phyloP scores from a whole-genome alignment of 1,284 basidiomycete genomes.

The Irpex sp. region DNA sequence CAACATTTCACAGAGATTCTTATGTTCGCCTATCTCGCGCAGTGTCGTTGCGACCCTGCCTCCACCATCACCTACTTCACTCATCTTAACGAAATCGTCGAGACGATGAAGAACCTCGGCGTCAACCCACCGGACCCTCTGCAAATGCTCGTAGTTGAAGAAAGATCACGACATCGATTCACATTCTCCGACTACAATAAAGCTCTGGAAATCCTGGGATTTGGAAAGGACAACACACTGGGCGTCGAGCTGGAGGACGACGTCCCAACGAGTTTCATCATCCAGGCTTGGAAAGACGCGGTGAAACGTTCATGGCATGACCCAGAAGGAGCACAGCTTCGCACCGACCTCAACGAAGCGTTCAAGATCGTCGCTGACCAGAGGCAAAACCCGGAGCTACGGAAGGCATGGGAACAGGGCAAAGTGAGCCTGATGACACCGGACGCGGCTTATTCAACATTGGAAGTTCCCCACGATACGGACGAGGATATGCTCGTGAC shows the following conservation, averaged over 20 bases:
- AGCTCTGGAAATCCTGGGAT: constrained; percentile 55
- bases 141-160: constrained; percentile 52
- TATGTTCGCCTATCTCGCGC: constrained; percentile 70
- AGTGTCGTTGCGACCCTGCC: constrained; percentile 72
- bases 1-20: constrained; percentile 49
- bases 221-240: constrained; percentile 57
- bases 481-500: constrained; percentile 78
- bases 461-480: constrained; percentile 67
- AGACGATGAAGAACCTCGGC: constrained; percentile 41
- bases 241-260: constrained; percentile 65
- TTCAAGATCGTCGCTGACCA: constrained; percentile 62
- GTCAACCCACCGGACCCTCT: constrained; percentile 42
- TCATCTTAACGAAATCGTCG: constrained; percentile 47
- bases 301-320: constrained; percentile 62
- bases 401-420: constrained; percentile 49
- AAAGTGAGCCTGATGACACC: constrained; percentile 63
- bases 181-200: constrained; percentile 46
- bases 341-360: constrained; percentile 56
- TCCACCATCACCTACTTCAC: constrained; percentile 61
- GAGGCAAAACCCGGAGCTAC: constrained; percentile 46
- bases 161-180: constrained; percentile 62
- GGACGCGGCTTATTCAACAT: constrained; percentile 66
- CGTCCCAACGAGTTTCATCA: constrained; percentile 39
- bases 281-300: constrained; percentile 63
- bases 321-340: constrained; percentile 34